phyloP scores from a whole-genome alignment of 768 basidiomycete genomes.

The Saitozyma podzolica region DNA sequence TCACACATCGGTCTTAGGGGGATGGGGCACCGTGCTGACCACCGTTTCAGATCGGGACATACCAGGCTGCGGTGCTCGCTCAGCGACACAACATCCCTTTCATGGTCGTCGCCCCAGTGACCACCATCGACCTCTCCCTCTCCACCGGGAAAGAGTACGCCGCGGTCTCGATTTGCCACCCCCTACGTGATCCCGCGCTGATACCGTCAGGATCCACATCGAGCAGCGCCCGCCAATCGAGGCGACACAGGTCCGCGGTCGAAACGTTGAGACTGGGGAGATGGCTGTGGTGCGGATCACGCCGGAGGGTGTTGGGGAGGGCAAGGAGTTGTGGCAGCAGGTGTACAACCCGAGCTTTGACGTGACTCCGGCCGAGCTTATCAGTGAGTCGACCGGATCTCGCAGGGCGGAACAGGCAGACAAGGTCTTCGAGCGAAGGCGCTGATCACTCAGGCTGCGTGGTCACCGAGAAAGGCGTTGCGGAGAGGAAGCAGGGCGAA shows the following conservation, averaged over 20 bases:
- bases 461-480: conserved; percentile 92
- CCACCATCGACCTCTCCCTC: conserved; percentile 83
- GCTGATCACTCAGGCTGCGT: conserved; percentile 53
- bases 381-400: conserved; percentile 63
- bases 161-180: background rate
- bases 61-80: conserved; percentile 91
- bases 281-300: conserved; percentile 84
- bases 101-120: conserved; percentile 88
- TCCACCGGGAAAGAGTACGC: conserved; percentile 65
- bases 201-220: conserved; percentile 70
- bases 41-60: conserved; percentile 71
- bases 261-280: conserved; percentile 61
- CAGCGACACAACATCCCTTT: conserved; percentile 81
- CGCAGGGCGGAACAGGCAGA: too few species aligned
- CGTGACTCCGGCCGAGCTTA: conserved; percentile 89
- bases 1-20: background rate
- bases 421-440: background rate
- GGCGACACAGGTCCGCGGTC: conserved; percentile 83
- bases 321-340: conserved; percentile 46
- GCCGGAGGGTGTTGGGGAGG: conserved; percentile 57
- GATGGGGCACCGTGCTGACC: background rate
- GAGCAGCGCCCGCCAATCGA: conserved; percentile 87
- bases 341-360: conserved; percentile 93
- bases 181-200: conserved; percentile 1
- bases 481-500: conserved; percentile 65